These are phyloP conservation scores for Scolecobasidium constrictum DNA, from an alignment of 2,329 filamentous ascomycete genomes.

Conservation along the genomic window DNA sequence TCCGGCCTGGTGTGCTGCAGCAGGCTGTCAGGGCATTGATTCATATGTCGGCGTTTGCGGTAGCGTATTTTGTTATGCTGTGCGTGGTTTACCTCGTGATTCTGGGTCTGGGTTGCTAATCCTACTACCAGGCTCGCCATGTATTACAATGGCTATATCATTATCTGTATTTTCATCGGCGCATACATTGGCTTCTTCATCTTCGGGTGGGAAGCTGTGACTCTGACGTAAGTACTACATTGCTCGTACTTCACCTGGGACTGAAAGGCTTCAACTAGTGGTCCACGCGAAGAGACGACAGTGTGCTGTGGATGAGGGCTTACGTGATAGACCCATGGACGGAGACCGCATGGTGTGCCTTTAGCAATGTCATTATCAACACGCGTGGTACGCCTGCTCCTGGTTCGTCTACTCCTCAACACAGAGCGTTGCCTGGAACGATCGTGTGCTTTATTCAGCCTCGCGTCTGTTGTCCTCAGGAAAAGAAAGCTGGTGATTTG, in stretches of 20 bases:
- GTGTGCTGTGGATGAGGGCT: constrained; percentile 11
- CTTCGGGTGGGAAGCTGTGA: constrained; percentile 54
- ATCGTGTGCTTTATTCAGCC: too few species aligned
- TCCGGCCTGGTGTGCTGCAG: constrained; percentile 50
- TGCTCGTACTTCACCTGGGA: background rate
- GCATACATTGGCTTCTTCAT: constrained; percentile 61
- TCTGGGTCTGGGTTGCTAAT: constrained; percentile 17
- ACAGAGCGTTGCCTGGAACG: too few species aligned
- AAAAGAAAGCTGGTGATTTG: too few species aligned
- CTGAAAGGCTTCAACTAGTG: background rate
- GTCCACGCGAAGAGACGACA: constrained; percentile 9
- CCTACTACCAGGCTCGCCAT: constrained; percentile 35
- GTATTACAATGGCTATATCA: constrained; percentile 61
- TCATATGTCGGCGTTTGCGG: constrained; percentile 60
- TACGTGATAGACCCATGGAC: too few species aligned
- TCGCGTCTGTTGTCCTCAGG: too few species aligned
- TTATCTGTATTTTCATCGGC: constrained; percentile 72
- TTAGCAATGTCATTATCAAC: too few species aligned
- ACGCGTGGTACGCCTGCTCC: too few species aligned
- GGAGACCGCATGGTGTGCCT: too few species aligned
- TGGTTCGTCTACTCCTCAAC: too few species aligned
- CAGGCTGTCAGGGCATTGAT: constrained; percentile 56
- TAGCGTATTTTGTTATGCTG: constrained; percentile 74
- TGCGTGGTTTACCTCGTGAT: background rate
- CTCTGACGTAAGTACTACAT: constrained; percentile 5